These are phyloP conservation scores for Chenopodium suecicum DNA, from an alignment of 148 eudicot species.

Conservation along the genomic window DNA sequence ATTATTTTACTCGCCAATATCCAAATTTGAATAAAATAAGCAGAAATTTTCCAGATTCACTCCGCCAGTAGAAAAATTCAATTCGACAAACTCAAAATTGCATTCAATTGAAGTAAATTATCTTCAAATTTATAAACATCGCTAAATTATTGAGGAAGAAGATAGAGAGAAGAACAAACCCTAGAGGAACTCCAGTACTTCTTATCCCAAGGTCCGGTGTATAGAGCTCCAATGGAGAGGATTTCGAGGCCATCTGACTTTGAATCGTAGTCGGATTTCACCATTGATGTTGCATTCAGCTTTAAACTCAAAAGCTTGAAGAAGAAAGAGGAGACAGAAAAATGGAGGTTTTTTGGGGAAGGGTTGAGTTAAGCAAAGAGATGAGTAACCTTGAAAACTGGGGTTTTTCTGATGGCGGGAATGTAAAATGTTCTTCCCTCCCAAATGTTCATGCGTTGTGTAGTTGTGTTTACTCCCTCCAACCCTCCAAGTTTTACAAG, in stretches of 20 bases:
- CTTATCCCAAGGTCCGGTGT: conserved; percentile 80
- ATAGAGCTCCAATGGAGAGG: conserved; percentile 64
- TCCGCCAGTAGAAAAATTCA: neutral
- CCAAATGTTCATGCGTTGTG: neutral
- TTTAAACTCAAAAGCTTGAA: neutral
- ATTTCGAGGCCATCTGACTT: conserved; percentile 73
- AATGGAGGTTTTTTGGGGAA: neutral
- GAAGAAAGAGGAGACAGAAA: conserved; percentile 4
- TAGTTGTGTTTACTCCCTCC: too few relatives aligned
- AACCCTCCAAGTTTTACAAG: too few relatives aligned
- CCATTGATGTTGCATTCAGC: conserved; percentile 37
- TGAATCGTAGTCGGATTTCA: conserved; percentile 40
- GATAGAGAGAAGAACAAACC: conserved; percentile 45
- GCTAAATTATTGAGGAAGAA: neutral
- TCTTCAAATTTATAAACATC: neutral
- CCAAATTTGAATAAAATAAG: neutral
- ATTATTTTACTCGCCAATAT: neutral
- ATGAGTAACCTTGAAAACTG: neutral
- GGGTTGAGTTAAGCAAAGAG: neutral
- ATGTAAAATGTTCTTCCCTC: conserved; percentile 25
- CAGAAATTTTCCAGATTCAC: neutral
- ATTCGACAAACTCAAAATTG: neutral
- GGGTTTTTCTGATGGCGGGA: conserved; percentile 35
- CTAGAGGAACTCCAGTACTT: conserved; percentile 99
- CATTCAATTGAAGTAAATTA: neutral